These are phyloP conservation scores for Aspergillus pseudoviridinutans DNA, from an alignment of 2,329 filamentous ascomycete genomes.

Conservation along the genomic window DNA sequence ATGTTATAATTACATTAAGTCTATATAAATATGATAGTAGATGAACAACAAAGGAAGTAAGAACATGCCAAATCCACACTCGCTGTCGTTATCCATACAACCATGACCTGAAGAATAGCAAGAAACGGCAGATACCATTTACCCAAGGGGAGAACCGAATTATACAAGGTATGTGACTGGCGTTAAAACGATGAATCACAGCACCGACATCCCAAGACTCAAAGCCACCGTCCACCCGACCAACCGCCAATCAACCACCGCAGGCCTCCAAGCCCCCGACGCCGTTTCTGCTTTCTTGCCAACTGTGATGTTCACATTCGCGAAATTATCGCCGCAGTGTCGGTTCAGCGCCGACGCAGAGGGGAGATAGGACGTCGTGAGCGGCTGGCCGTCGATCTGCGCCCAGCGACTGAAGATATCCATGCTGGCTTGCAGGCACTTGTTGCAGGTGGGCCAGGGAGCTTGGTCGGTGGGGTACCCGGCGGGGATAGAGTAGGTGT, in stretches of 20 bases:
- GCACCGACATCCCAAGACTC: constrained; percentile 2
- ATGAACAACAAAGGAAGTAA: constrained; percentile 1
- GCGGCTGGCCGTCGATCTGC: constrained; percentile 59
- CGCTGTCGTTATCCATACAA: constrained; percentile 26
- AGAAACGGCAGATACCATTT: neutral
- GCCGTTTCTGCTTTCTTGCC: constrained; percentile 11
- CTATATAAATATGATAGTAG: constrained; percentile 3
- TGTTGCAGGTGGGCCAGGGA: constrained; percentile 68
- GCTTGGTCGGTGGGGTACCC: constrained; percentile 66
- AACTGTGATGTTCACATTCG: constrained; percentile 44
- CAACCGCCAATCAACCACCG: neutral
- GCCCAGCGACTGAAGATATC: constrained; percentile 69
- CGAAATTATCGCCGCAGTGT: constrained; percentile 54
- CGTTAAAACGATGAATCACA: neutral
- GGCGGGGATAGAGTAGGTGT: constrained; percentile 81
- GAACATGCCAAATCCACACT: constrained; percentile 10
- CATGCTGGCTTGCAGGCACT: constrained; percentile 78
- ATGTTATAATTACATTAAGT: neutral
- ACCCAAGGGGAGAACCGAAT: neutral
- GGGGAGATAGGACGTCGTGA: constrained; percentile 64
- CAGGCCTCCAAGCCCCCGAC: neutral
- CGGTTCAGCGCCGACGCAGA: constrained; percentile 73
- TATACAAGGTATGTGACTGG: neutral
- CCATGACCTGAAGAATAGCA: constrained; percentile 13
- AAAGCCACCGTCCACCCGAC: constrained; percentile 7